Evolutionary conservation across 2,329 filamentous ascomycete species (phyloP), one percentile per base, ranked within the genome.

Genomic region (Pseudogymnoascus sp.): DNA sequence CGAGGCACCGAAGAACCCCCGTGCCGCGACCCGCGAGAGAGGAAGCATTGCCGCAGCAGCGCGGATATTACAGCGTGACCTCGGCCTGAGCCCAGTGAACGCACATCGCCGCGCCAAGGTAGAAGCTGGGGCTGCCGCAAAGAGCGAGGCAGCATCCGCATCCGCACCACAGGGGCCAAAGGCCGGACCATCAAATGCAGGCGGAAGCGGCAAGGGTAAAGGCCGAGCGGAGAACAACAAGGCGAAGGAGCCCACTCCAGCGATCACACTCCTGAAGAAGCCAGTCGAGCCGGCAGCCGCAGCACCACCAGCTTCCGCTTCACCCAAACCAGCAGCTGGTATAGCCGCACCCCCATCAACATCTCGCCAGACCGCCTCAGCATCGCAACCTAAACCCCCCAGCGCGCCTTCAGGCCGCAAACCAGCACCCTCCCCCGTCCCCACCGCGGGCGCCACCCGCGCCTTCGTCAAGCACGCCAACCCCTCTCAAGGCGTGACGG

Each of bases 401-500:
- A 58, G 9, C 72, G 71, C 64, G 38, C 36, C 38, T 3, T 41
- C 39, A 5, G 42, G 67, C 39, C 65, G 70, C 52, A 76, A 78
- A 60, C 67, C 68, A 45, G 63, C 67, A 61, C 38, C 63, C 55
- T 62, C 67, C 64, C 61, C 67, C 66, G 62, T 64, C 8, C 73
- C 75, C 23, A 75, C 75, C 2, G 65, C 78, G 1, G 80, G 82
- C 8, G 82, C 82, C 6, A 84, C 82, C 14, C 87, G 89, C 58
- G 89, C 86, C 19, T 92, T 92, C 70, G 78, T 92, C 64, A 92
- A 92, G 74, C 88, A 92, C 69, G 89, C 88, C 60, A 96, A 95
- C 72, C 85, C 91, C 9, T 94, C 92, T 0, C 93, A 97, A 72
- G 93, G 93, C 12, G 90, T 97, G 55, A 97, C 91, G 0, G 93